phyloP scores from a whole-genome alignment of 75 land plant genomes.

The Ceratopteris richardii region DNA sequence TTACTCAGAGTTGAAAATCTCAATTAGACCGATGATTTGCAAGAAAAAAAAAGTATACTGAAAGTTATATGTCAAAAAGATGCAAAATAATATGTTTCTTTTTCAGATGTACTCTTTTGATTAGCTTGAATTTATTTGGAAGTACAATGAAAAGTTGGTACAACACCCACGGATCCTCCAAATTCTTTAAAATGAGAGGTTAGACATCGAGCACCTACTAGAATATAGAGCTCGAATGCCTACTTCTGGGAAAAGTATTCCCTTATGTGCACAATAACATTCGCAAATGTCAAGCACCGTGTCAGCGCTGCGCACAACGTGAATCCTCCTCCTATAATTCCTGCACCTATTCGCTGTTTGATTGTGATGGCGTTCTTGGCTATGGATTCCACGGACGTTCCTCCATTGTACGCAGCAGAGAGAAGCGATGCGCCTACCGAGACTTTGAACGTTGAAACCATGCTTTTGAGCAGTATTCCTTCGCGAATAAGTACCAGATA shows the following conservation, averaged over 20 bases:
- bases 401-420: slow-evolving; percentile 9
- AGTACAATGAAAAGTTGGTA: too few species aligned
- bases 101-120: too few species aligned
- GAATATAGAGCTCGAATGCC: too few species aligned
- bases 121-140: too few species aligned
- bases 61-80: too few species aligned
- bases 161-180: too few species aligned
- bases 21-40: too few species aligned
- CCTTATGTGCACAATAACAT: slow-evolving; percentile 1
- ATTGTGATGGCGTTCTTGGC: not conserved
- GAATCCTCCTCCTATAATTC: not conserved
- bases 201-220: too few species aligned
- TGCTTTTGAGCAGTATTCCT: not conserved
- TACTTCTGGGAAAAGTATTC: not conserved
- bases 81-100: too few species aligned
- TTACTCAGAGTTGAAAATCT: too few species aligned
- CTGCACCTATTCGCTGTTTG: not conserved
- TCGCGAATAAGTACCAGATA: not conserved
- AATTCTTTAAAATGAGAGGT: too few species aligned
- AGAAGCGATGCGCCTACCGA: slow-evolving; percentile 6
- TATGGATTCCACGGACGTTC: slow-evolving; percentile 4
- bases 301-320: not conserved
- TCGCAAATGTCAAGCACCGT: not conserved
- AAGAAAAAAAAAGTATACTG: too few species aligned
- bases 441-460: not conserved